These are phyloP conservation scores for Echites panduratus DNA, from an alignment of 257 asterid genomes.

Conservation along the genomic window DNA sequence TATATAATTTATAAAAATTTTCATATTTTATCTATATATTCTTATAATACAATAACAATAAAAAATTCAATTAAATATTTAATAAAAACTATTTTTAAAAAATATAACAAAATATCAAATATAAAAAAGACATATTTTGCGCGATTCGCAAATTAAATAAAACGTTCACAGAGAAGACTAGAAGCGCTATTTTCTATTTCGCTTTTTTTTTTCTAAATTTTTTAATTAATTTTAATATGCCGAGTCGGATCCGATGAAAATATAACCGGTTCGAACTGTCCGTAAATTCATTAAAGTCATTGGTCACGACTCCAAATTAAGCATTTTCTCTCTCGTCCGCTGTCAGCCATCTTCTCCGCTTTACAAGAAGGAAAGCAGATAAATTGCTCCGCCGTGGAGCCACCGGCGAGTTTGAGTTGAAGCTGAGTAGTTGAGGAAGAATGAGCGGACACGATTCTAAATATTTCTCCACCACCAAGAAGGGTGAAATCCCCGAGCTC, in stretches of 20 bases:
- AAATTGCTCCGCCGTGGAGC: constrained; percentile 5
- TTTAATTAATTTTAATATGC: too few species aligned
- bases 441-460: constrained; percentile 99
- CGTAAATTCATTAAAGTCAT: background rate
- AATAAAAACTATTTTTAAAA: too few species aligned
- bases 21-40: too few species aligned
- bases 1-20: too few species aligned
- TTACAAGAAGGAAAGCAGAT: background rate
- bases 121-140: too few species aligned
- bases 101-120: too few species aligned
- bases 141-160: too few species aligned
- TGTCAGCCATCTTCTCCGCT: background rate
- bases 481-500: constrained; percentile 99
- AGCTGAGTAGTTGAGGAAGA: constrained; percentile 15
- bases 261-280: background rate
- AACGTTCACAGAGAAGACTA: too few species aligned
- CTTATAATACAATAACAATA: too few species aligned
- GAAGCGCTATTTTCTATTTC: too few species aligned
- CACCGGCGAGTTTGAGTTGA: background rate
- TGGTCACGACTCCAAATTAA: background rate
- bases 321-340: background rate
- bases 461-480: constrained; percentile 96
- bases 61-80: too few species aligned
- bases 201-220: too few species aligned
- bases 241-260: background rate